A percentile compares a stretch with the other conserved stretches of the same genome.
phyloP scores from a whole-genome alignment of 179 eudicot species.

The Corrigiola litoralis region DNA sequence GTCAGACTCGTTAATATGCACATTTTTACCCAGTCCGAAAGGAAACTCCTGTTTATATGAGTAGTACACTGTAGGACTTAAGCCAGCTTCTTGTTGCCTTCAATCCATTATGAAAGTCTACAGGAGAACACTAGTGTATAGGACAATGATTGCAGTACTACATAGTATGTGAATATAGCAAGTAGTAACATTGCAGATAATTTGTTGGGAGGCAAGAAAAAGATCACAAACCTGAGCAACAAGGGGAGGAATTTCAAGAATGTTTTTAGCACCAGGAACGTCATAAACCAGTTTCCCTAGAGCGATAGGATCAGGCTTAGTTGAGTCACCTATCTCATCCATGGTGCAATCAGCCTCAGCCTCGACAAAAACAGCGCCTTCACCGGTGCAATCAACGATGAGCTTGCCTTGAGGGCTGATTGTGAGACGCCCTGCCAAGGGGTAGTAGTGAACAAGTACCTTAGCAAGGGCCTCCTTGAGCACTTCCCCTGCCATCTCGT shows the following conservation, averaged over 20 bases:
- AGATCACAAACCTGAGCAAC: constrained; percentile 42
- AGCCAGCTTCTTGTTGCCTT: too few relatives aligned
- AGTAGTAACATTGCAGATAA: not conserved
- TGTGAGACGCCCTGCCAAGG: constrained; percentile 42
- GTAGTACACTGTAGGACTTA: too few relatives aligned
- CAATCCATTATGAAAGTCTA: too few relatives aligned
- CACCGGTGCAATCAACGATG: constrained; percentile 38
- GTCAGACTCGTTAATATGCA: too few relatives aligned
- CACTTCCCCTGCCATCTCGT: constrained; percentile 28
- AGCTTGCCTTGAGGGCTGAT: constrained; percentile 43
- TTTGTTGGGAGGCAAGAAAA: too few relatives aligned
- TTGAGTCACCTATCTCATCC: constrained; percentile 40
- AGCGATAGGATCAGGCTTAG: constrained; percentile 42
- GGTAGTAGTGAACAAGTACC: constrained; percentile 43
- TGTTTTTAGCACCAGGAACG: constrained; percentile 35
- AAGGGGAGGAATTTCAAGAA: constrained; percentile 44
- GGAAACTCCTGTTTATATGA: too few relatives aligned
- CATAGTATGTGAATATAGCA: too few relatives aligned
- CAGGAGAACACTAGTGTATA: too few relatives aligned
- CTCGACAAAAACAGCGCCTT: constrained; percentile 50
- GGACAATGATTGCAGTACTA: too few relatives aligned
- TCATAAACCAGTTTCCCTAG: constrained; percentile 49
- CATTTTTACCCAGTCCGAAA: too few relatives aligned
- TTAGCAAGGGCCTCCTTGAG: constrained; percentile 33
- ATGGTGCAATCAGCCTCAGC: constrained; percentile 44